phyloP scores from a whole-genome alignment of 148 eudicot genomes.

The Euryodendron excelsum region DNA sequence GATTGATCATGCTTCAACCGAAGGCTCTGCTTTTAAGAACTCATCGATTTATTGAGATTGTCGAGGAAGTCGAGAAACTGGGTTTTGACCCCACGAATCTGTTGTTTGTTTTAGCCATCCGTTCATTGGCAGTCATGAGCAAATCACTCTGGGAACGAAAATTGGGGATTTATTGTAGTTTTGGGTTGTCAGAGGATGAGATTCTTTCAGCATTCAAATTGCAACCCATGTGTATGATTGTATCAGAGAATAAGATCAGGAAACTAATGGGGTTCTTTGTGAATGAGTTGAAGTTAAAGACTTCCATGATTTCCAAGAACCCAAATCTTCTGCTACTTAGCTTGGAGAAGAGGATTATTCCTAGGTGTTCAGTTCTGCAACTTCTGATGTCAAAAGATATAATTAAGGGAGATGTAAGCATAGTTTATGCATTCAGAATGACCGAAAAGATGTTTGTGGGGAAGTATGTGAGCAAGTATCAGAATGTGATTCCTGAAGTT shows the following conservation, averaged over 20 bases:
- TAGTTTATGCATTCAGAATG: background rate
- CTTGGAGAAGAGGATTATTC: constrained; percentile 29
- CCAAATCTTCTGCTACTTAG: constrained; percentile 10
- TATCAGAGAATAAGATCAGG: constrained; percentile 19
- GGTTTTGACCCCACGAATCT: constrained; percentile 18
- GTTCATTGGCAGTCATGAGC: background rate
- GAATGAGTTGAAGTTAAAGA: constrained; percentile 20
- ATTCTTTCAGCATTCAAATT: constrained; percentile 13
- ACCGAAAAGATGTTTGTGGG: background rate
- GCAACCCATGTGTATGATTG: constrained; percentile 13
- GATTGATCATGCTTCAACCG: background rate
- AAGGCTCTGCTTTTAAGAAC: background rate
- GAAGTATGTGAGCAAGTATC: constrained; percentile 2
- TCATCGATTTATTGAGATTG: background rate
- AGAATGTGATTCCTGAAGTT: constrained; percentile 8
- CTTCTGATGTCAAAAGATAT: constrained; percentile 16
- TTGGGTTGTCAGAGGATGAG: constrained; percentile 23
- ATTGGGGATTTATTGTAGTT: constrained; percentile 8
- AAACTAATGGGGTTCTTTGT: constrained; percentile 18
- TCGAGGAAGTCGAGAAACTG: constrained; percentile 1
- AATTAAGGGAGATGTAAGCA: background rate
- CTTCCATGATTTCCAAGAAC: constrained; percentile 1
- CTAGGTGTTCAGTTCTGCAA: constrained; percentile 22
- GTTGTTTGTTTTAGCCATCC: constrained; percentile 6
- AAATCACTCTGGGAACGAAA: constrained; percentile 21